Evolutionary conservation across 1,284 basidiomycete genomes (phyloP), one percentile per base, ranked within the genome.

Genomic region (Heterobasidion parviporum): DNA sequence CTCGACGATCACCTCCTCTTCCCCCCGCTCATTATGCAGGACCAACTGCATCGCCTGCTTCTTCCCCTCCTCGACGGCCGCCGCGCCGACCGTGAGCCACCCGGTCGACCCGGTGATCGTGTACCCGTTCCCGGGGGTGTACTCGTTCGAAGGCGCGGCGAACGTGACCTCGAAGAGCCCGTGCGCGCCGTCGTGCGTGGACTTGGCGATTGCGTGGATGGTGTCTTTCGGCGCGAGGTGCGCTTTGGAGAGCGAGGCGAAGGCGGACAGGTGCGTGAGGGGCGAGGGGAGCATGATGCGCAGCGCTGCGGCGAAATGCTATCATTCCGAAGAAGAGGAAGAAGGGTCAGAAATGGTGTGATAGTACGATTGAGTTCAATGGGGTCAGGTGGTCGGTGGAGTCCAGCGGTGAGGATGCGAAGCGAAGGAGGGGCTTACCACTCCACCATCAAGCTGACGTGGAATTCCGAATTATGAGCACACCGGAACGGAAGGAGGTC

Each of bases 201-300:
- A 72, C 59, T 76, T 76, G 56, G 79, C 69, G 59, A 79, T 65
- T 15, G 78, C 72, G 61, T 82, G 75, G 61, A 89, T 79, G 9
- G 89, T 92, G 71, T 93, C 91, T 59, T 87, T 82, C 1, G 90
- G 91, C 8, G 75, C 73, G 32, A 92, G 81, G 65, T 83, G 81
- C 18, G 83, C 75, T 60, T 83, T 79, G 67, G 84, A 87, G 51
- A 92, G 75, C 2, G 84, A 81, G 14, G 87, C 79, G 64, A 82
- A 79, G 2, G 79, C 82, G 36, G 86, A 80, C 18, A 93, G 69
- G 47, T 78, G 71, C 8, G 76, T 77, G 53, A 83, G 64, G 0
- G 74, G 70, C 54, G 71, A 69, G 34, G 82, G 81, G 41, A 89
- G 80, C 46, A 89, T 74, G 8, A 76, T 71, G 12, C 87, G 79